Evolutionary conservation across 257 asterid species (phyloP).

Genomic region (Asclepias syriaca): DNA sequence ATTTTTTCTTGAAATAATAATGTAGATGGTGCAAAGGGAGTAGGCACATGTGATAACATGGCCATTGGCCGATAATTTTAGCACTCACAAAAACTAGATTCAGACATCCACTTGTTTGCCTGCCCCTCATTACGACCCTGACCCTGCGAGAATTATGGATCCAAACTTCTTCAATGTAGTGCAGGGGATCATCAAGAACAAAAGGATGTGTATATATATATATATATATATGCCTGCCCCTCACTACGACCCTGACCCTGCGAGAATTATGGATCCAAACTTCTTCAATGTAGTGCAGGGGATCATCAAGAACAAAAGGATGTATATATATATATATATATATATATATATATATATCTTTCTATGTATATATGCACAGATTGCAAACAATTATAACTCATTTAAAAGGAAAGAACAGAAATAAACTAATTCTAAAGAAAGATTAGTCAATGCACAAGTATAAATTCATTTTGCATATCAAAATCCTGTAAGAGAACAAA

Average conservation of each 20-base stretch:
- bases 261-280: too few species aligned
- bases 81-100: background rate
- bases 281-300: too few species aligned
- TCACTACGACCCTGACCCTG: too few species aligned
- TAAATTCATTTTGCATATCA: background rate
- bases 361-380: too few species aligned
- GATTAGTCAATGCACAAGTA: background rate
- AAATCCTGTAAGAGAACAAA: background rate
- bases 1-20: background rate
- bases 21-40: background rate
- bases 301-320: too few species aligned
- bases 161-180: background rate
- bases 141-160: background rate
- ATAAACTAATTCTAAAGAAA: background rate
- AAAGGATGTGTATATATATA: too few species aligned
- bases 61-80: background rate
- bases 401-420: background rate
- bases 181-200: too few species aligned
- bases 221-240: too few species aligned
- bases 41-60: constrained; percentile 1
- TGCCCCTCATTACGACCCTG: background rate
- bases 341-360: too few species aligned
- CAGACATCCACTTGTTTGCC: background rate
- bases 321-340: too few species aligned
- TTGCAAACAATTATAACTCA: too few species aligned